Conservation (phyloP, 495 filamentous ascomycete genomes). For the Daldinia bambusicola region DNA sequence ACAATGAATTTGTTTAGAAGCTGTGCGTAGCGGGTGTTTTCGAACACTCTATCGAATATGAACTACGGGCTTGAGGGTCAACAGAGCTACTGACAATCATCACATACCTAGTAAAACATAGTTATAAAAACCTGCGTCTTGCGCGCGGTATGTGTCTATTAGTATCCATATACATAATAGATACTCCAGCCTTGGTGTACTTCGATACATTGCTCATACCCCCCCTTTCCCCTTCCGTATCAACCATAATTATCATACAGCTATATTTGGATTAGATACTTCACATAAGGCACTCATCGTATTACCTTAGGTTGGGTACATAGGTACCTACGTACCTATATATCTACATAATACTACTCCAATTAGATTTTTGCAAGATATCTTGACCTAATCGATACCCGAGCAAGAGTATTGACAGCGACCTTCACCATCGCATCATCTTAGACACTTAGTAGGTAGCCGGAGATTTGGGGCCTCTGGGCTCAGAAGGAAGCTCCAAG, state of each 20-base stretch:
- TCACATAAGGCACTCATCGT: too few species aligned
- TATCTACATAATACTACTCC: too few species aligned
- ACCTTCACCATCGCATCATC: not conserved
- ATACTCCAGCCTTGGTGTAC: too few species aligned
- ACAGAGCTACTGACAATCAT: not conserved
- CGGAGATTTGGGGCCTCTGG: constrained; percentile 8
- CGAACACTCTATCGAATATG: not conserved
- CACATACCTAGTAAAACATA: not conserved
- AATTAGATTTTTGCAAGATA: too few species aligned
- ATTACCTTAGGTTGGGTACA: too few species aligned
- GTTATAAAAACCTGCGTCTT: not conserved
- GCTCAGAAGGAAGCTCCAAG: constrained; percentile 24
- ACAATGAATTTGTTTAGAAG: not conserved
- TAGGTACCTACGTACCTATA: too few species aligned
- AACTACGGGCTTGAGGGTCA: not conserved
- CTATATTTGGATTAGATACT: too few species aligned
- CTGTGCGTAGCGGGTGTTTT: not conserved
- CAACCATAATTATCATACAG: too few species aligned
- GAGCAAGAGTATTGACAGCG: not conserved
- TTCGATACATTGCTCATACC: too few species aligned
- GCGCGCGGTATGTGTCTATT: not conserved
- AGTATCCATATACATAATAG: too few species aligned
- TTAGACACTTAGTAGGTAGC: not conserved
- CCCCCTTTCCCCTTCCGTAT: too few species aligned
- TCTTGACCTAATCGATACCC: not conserved